Conservation (phyloP, 169 alveolate species). For the Plasmodium vivax region DNA sequence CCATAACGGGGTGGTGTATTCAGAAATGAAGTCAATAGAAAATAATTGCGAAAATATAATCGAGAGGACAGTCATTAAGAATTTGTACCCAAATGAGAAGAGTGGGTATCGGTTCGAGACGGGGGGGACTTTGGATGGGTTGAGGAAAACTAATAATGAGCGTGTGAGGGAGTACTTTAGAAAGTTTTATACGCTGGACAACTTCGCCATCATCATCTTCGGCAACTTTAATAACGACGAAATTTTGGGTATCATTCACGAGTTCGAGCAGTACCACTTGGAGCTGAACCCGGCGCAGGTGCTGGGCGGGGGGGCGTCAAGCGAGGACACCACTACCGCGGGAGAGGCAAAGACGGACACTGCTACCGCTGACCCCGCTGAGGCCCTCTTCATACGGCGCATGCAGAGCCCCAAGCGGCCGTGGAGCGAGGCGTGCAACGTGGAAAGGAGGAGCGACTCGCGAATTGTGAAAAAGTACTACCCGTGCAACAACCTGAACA, state of each 20-base stretch:
- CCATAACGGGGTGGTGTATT: slow-evolving; percentile 83
- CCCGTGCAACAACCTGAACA: slow-evolving; percentile 82
- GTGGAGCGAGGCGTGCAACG: slow-evolving; percentile 75
- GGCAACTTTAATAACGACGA: slow-evolving; percentile 75
- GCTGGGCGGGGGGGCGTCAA: background rate
- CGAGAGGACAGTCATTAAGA: slow-evolving; percentile 54
- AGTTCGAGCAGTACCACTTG: slow-evolving; percentile 33
- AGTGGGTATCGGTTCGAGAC: slow-evolving; percentile 77
- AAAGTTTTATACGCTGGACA: slow-evolving; percentile 77
- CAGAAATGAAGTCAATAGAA: slow-evolving; percentile 83
- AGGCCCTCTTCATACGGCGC: slow-evolving; percentile 9
- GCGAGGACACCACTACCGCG: background rate
- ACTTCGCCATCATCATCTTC: slow-evolving; percentile 77
- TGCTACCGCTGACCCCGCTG: background rate
- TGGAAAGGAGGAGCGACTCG: slow-evolving; percentile 46
- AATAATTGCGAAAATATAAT: slow-evolving; percentile 76
- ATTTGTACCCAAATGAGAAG: slow-evolving; percentile 78
- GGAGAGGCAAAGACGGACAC: background rate
- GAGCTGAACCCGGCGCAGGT: slow-evolving; percentile 24
- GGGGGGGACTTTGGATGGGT: slow-evolving; percentile 81
- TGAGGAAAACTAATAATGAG: slow-evolving; percentile 76
- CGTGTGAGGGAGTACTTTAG: slow-evolving; percentile 79
- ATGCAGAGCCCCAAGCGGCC: slow-evolving; percentile 28
- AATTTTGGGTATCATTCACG: slow-evolving; percentile 21
- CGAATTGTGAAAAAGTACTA: slow-evolving; percentile 53